Conservation (phyloP, 441 rosid species). For the Kokia cookei region DNA sequence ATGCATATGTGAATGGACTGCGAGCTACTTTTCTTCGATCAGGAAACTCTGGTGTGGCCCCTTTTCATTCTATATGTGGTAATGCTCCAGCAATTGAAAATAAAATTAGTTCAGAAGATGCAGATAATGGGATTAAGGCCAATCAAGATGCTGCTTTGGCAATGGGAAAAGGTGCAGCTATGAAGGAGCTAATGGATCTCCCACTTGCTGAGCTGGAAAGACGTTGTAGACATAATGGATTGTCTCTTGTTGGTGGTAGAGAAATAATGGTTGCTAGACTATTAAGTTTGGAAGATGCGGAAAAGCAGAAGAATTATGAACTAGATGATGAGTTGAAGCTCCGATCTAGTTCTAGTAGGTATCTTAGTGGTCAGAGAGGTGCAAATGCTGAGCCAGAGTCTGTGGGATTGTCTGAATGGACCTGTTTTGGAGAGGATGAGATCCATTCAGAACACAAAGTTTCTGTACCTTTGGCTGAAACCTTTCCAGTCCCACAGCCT, state of each 20-base stretch:
- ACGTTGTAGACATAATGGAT: conserved; percentile 96
- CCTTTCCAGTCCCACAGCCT: conserved; percentile 58
- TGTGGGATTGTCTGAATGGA: conserved; percentile 40
- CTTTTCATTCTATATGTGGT: conserved; percentile 85
- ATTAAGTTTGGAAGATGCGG: conserved; percentile 94
- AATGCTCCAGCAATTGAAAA: conserved; percentile 84
- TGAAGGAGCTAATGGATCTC: conserved; percentile 82
- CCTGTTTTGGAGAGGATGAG: conserved; percentile 44
- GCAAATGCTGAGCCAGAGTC: conserved; percentile 44
- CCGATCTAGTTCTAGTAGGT: conserved; percentile 42
- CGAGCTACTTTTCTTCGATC: conserved; percentile 95
- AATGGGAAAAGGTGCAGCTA: conserved; percentile 95
- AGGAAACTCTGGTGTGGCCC: conserved; percentile 79
- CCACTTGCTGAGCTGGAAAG: conserved; percentile 93
- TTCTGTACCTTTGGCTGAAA: conserved; percentile 32
- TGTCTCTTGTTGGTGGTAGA: conserved; percentile 98
- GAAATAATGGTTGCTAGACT: conserved; percentile 93
- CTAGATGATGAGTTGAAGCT: conserved; percentile 68
- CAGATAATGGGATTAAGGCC: conserved; percentile 39
- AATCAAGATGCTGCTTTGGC: conserved; percentile 94
- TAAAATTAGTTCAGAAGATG: conserved; percentile 41
- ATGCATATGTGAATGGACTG: conserved; percentile 93
- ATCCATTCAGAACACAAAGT: conserved; percentile 31
- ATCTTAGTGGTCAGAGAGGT: conserved; percentile 49
- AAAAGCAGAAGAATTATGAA: conserved; percentile 86